Evolutionary conservation across 2,329 filamentous ascomycete species (phyloP), one percentile per base, ranked within the genome.

Genomic region (Trichoderma koningii): DNA sequence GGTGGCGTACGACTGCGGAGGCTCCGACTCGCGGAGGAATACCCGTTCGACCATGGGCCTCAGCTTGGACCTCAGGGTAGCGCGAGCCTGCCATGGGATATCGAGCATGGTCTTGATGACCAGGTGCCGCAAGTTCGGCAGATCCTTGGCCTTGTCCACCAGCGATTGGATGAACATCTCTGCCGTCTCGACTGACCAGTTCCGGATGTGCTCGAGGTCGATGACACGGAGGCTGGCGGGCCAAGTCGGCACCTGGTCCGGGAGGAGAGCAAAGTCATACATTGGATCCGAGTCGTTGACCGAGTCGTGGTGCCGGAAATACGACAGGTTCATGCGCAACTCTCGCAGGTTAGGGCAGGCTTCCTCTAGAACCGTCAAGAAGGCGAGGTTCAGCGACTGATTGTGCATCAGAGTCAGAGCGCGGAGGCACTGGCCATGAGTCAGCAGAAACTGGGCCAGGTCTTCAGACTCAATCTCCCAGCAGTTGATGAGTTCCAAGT

Each of bases 121-220:
- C 12, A 97, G 79, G 50, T 83, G 81, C 9, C 92, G 88, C 26
- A 98, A 82, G 65, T 87, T 79, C 0, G 82, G 85, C 23, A 98
- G 75, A 3, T 83, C 76, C 1, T 83, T 79, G 0, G 93, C 92
- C 56, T 85, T 87, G 65, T 93, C 83, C 23, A 94, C 84, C 2
- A 98, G 80, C 17, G 92, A 95, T 47, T 85, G 83, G 70, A 97
- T 90, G 70, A 97, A 91, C 65, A 86, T 87, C 70, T 91, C 87
- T 0, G 92, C 92, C 0, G 87, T 86, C 41, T 84, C 82, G 0
- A 85, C 82, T 14, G 84, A 83, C 87, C 90, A 93, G 69, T 92
- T 89, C 42, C 91, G 87, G 67, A 97, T 82, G 67, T 95, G 88
- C 48, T 89, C 83, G 64, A 97, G 81, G 72, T 94, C 89, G 52